phyloP scores from a whole-genome alignment of 73 alveolate genomes.

The Paramecium caudatum region DNA sequence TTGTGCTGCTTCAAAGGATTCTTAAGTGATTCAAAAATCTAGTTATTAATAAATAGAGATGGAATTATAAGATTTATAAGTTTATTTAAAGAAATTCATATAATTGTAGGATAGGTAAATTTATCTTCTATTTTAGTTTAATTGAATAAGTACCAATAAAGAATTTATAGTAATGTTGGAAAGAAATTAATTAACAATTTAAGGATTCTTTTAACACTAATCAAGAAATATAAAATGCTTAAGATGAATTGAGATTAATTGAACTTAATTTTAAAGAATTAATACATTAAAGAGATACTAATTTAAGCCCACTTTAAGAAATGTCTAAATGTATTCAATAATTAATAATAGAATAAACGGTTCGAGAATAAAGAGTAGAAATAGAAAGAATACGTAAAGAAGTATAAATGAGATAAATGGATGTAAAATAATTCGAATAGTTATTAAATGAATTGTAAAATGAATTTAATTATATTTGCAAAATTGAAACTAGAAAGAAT shows the following conservation, averaged over 20 bases:
- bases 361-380: conserved; percentile 38
- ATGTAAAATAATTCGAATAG: conserved; percentile 3
- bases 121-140: not conserved
- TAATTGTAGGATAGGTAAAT: conserved; percentile 16
- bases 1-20: not conserved
- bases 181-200: not conserved
- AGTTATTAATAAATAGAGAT: not conserved
- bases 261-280: not conserved
- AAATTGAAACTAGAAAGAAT: conserved; percentile 30
- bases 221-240: not conserved
- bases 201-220: conserved; percentile 26
- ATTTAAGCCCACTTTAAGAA: not conserved
- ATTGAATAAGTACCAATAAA: conserved; percentile 19
- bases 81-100: not conserved
- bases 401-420: not conserved
- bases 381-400: conserved; percentile 61
- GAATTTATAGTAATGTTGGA: conserved; percentile 3
- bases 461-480: conserved; percentile 32
- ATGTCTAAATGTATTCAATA: conserved; percentile 32
- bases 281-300: not conserved
- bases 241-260: conserved; percentile 25
- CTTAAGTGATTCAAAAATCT: not conserved
- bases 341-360: not conserved
- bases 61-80: conserved; percentile 40
- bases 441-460: not conserved